Conservation (phyloP, 805 yeast genomes). For the Myxozyma nipponensis region DNA sequence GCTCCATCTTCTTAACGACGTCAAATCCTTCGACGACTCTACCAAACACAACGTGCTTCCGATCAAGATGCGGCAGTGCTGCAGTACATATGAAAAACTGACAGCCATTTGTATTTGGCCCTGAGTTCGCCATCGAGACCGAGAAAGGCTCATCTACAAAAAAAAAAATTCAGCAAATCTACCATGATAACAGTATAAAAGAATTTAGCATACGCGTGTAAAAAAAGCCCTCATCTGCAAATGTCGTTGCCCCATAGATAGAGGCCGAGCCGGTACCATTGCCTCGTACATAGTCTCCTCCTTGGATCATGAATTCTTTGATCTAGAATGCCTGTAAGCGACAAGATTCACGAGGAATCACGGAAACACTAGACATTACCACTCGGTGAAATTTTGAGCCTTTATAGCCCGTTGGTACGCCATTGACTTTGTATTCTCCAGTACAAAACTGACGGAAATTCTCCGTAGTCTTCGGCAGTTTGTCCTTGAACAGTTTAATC, state of each 20-base stretch:
- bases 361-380: constrained; percentile 2
- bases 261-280: constrained; percentile 46
- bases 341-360: not conserved
- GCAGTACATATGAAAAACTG: constrained; percentile 50
- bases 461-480: constrained; percentile 47
- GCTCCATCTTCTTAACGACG: constrained; percentile 35
- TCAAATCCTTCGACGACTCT: constrained; percentile 45
- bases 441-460: constrained; percentile 54
- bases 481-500: constrained; percentile 42
- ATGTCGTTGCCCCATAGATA: constrained; percentile 43
- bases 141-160: constrained; percentile 39
- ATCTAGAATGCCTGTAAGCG: constrained; percentile 27
- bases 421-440: constrained; percentile 43
- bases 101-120: constrained; percentile 58
- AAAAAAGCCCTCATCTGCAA: constrained; percentile 45
- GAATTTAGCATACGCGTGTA: constrained; percentile 33
- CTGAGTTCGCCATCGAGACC: constrained; percentile 60
- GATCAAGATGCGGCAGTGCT: constrained; percentile 42
- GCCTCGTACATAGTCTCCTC: constrained; percentile 46
- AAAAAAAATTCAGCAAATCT: not conserved
- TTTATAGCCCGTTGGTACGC: constrained; percentile 47
- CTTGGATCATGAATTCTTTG: constrained; percentile 46
- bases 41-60: constrained; percentile 51
- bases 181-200: not conserved
- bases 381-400: constrained; percentile 24